These are phyloP conservation scores for Leishmania mexicana DNA, from an alignment of 208 protist species.

Conservation along the genomic window DNA sequence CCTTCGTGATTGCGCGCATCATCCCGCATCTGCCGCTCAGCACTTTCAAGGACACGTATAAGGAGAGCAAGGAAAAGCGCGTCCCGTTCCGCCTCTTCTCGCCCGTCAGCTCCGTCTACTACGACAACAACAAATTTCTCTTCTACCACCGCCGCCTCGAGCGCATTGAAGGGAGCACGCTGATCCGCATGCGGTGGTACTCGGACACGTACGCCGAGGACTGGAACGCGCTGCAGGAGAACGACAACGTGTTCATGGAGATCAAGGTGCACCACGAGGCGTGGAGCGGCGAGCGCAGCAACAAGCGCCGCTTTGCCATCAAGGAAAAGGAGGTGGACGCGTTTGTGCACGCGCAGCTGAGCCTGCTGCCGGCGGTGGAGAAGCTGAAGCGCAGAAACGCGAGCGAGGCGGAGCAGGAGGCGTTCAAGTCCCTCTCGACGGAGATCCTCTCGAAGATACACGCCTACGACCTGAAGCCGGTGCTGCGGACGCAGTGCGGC, in stretches of 20 bases:
- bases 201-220: constrained; percentile 75
- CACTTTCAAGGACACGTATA: constrained; percentile 88
- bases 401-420: constrained; percentile 60
- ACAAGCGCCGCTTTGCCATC: constrained; percentile 86
- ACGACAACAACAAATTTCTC: constrained; percentile 87
- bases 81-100: constrained; percentile 76
- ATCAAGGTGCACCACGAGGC: constrained; percentile 92
- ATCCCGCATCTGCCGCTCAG: constrained; percentile 85
- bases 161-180: constrained; percentile 80
- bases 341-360: constrained; percentile 75
- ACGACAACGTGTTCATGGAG: constrained; percentile 88
- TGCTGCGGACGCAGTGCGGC: constrained; percentile 81
- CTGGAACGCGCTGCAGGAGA: constrained; percentile 63
- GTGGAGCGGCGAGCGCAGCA: constrained; percentile 88
- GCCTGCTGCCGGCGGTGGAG: constrained; percentile 64
- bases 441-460: constrained; percentile 86
- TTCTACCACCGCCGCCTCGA: constrained; percentile 87
- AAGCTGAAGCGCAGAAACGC: constrained; percentile 81
- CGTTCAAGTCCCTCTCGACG: constrained; percentile 83
- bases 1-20: constrained; percentile 89
- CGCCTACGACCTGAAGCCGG: constrained; percentile 87
- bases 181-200: constrained; percentile 92
- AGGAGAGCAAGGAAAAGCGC: constrained; percentile 50
- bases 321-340: constrained; percentile 83
- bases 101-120: constrained; percentile 89